phyloP scores from a whole-genome alignment of 1,284 basidiomycete species.

The Malassezia slooffiae region DNA sequence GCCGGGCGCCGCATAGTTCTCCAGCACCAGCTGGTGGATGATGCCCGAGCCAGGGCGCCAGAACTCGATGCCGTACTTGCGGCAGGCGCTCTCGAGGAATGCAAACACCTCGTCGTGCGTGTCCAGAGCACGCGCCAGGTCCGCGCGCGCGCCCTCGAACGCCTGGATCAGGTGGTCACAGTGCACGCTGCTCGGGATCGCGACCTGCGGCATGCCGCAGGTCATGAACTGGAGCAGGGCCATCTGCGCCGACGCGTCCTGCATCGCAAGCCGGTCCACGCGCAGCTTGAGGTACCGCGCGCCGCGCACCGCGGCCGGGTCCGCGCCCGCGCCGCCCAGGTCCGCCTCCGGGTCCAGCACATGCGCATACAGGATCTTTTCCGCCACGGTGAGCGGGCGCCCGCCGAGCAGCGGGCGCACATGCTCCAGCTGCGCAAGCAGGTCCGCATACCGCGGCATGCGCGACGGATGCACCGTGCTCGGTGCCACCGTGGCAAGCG shows the following conservation, averaged over 20 bases:
- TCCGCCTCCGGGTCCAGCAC: conserved; percentile 62
- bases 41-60: conserved; percentile 77
- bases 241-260: conserved; percentile 99
- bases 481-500: neutral
- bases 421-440: conserved; percentile 63
- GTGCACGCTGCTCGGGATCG: conserved; percentile 81
- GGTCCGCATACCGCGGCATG: conserved; percentile 65
- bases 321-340: conserved; percentile 57
- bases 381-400: conserved; percentile 77
- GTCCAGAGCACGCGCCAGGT: conserved; percentile 71
- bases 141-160: conserved; percentile 64
- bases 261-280: conserved; percentile 94
- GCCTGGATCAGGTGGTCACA: conserved; percentile 67
- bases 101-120: conserved; percentile 95
- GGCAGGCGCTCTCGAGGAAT: conserved; percentile 85
- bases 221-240: conserved; percentile 98
- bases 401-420: conserved; percentile 68
- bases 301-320: conserved; percentile 56
- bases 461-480: conserved; percentile 29
- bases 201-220: conserved; percentile 70
- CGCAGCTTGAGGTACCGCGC: conserved; percentile 79
- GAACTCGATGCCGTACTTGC: conserved; percentile 75
- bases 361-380: conserved; percentile 97
- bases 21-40: conserved; percentile 96
- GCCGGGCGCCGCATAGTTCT: conserved; percentile 75